These are phyloP conservation scores for Begonia peltatifolia DNA, from an alignment of 306 rosid species.

Conservation along the genomic window DNA sequence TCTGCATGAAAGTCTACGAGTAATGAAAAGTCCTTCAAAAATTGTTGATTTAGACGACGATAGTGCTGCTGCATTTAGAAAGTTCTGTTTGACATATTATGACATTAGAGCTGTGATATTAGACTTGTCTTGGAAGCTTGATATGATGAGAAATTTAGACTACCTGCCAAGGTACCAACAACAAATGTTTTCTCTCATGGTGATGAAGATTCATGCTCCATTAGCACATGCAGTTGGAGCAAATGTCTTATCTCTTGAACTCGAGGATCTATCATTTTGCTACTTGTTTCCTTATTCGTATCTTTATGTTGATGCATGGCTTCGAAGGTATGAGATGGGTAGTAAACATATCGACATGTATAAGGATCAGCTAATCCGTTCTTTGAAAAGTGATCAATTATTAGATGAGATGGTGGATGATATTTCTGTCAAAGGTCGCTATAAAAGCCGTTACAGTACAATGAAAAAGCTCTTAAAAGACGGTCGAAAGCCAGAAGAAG, in stretches of 20 bases:
- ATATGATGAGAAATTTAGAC: conserved; percentile 58
- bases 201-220: conserved; percentile 70
- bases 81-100: conserved; percentile 64
- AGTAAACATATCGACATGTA: conserved; percentile 42
- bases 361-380: conserved; percentile 34
- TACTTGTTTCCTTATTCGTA: conserved; percentile 77
- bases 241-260: conserved; percentile 45
- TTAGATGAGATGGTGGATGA: conserved; percentile 34
- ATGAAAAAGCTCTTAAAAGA: conserved; percentile 89
- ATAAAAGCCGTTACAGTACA: conserved; percentile 76
- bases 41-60: conserved; percentile 51
- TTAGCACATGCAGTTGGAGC: conserved; percentile 80
- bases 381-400: conserved; percentile 33
- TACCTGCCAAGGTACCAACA: conserved; percentile 68
- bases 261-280: conserved; percentile 75
- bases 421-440: conserved; percentile 53
- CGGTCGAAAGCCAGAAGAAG: conserved; percentile 75
- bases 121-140: conserved; percentile 61
- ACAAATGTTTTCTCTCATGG: conserved; percentile 57
- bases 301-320: conserved; percentile 63
- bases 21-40: conserved; percentile 30
- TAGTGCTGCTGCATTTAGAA: conserved; percentile 59
- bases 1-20: conserved; percentile 62
- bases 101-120: conserved; percentile 74
- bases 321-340: conserved; percentile 45